Percentiles rank a stretch among this genome's conserved stretches.
phyloP scores from a whole-genome alignment of 2,329 filamentous ascomycete species.

The Sclerotinia glacialis region DNA sequence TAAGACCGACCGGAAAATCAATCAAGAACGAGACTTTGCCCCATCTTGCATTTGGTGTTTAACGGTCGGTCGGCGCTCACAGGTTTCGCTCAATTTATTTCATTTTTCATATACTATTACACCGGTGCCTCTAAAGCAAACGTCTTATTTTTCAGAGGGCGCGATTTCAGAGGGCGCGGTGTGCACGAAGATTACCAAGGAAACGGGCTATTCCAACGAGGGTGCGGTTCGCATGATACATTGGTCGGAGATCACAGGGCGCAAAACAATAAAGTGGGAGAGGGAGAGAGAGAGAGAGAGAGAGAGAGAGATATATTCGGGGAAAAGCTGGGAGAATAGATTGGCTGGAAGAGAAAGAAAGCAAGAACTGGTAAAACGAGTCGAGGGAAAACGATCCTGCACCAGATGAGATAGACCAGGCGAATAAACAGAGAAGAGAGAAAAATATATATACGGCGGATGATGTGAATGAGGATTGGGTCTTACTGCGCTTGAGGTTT shows the following conservation, averaged over 20 bases:
- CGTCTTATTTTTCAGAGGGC: not conserved
- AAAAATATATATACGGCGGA: not conserved
- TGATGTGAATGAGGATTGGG: slow-evolving; percentile 1
- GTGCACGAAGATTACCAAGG: too few species aligned
- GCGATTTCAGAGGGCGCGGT: not conserved
- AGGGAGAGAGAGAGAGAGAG: not conserved
- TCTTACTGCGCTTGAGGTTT: slow-evolving; percentile 11
- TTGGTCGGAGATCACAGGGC: not conserved
- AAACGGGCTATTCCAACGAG: too few species aligned
- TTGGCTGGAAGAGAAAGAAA: not conserved
- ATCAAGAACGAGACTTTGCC: slow-evolving; percentile 3
- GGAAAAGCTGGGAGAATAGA: too few species aligned
- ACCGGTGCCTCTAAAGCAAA: not conserved
- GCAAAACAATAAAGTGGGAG: not conserved
- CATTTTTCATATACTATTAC: not conserved
- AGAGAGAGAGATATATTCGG: not conserved
- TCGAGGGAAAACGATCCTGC: not conserved
- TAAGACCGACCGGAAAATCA: not conserved
- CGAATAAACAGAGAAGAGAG: not conserved
- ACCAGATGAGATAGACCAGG: not conserved
- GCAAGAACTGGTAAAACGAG: too few species aligned
- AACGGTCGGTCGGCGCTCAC: not conserved
- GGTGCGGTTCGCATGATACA: not conserved
- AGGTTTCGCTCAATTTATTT: not conserved
- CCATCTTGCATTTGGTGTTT: slow-evolving; percentile 16